Conservation (phyloP, 805 yeast genomes). For the Cephaloascus fragrans region DNA sequence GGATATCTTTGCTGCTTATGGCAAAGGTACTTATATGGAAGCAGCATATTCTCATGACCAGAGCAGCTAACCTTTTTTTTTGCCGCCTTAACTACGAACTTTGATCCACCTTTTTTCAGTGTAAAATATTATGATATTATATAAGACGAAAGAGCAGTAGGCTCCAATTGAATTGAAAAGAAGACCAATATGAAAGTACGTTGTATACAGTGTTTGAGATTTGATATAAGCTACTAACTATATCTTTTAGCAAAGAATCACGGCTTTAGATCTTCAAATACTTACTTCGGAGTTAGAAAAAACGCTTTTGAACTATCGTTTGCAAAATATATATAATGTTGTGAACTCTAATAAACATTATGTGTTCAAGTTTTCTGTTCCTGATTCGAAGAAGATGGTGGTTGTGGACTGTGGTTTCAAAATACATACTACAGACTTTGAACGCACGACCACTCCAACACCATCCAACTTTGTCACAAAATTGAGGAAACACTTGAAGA, state of each 20-base stretch:
- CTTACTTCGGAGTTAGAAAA: slow-evolving; percentile 55
- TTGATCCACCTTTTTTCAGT: no score
- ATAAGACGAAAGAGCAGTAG: no score
- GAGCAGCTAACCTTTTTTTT: no score
- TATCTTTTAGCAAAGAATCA: slow-evolving; percentile 89
- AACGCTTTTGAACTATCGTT: slow-evolving; percentile 51
- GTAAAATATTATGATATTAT: no score
- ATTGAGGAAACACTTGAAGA: slow-evolving; percentile 75
- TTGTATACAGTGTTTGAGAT: no score
- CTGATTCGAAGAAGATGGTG: slow-evolving; percentile 69
- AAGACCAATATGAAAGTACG: no score
- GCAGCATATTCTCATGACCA: no score
- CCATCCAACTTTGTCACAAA: slow-evolving; percentile 85
- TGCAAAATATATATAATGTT: slow-evolving; percentile 80
- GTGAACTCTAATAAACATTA: slow-evolving; percentile 64
- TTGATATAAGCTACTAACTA: no score
- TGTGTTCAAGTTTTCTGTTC: slow-evolving; percentile 69
- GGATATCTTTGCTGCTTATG: no score
- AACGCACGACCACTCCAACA: slow-evolving; percentile 67
- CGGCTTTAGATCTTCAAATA: slow-evolving; percentile 73
- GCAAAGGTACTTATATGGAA: no score
- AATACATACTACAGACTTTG: slow-evolving; percentile 68
- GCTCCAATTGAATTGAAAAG: no score
- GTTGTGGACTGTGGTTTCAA: slow-evolving; percentile 84
- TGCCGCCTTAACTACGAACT: no score